Evolutionary conservation across 345 rosid genomes (phyloP).

Genomic region (Euphorbia peplus): DNA sequence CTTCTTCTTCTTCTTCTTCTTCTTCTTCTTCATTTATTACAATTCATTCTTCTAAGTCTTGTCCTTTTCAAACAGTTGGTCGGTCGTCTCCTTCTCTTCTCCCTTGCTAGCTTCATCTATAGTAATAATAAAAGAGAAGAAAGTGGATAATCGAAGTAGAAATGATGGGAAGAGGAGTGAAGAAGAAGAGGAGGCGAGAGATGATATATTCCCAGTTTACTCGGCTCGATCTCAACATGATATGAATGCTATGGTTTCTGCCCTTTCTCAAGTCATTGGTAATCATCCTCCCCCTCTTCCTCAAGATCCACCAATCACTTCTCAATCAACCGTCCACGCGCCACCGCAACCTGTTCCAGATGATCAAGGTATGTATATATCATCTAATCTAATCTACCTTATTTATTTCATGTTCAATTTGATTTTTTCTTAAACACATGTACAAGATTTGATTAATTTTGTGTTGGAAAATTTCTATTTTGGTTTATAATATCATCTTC

Average conservation of each 20-base stretch:
- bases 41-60: not conserved
- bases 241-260: conserved; percentile 62
- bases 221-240: conserved; percentile 73
- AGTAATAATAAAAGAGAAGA: not conserved
- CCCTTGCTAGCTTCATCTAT: too few species aligned
- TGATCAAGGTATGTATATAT: conserved; percentile 35
- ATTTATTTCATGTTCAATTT: not conserved
- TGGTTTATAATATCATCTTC: not conserved
- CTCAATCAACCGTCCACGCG: conserved; percentile 18
- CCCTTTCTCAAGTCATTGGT: conserved; percentile 66
- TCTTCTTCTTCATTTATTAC: not conserved
- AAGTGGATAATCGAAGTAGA: conserved; percentile 45
- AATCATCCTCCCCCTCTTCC: conserved; percentile 22
- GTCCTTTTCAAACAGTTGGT: not conserved
- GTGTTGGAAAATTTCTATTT: not conserved
- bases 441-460: not conserved
- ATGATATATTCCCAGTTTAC: conserved; percentile 49
- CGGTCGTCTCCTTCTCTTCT: not conserved
- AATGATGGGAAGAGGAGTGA: conserved; percentile 54
- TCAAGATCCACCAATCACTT: conserved; percentile 4
- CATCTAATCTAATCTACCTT: too few species aligned
- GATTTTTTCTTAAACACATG: too few species aligned
- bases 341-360: conserved; percentile 23
- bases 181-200: conserved; percentile 42
- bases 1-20: not conserved